phyloP scores from a whole-genome alignment of 345 rosid species.

The Angophora floribunda region DNA sequence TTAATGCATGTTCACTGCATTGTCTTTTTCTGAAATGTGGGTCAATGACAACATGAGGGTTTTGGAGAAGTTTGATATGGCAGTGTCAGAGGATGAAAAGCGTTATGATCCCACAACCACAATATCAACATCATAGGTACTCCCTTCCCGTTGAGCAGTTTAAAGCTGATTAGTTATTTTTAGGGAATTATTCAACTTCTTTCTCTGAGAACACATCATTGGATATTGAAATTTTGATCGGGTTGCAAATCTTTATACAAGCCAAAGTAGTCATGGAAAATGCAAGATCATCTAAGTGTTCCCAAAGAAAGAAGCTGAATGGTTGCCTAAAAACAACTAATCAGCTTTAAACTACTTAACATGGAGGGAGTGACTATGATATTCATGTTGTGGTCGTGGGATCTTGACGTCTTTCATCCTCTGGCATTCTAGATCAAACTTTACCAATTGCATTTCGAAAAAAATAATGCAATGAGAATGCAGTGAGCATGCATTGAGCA shows the following conservation, averaged over 20 bases:
- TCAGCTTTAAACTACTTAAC: rapidly evolving
- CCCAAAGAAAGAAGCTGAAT: background rate
- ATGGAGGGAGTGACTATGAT: background rate
- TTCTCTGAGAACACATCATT: background rate
- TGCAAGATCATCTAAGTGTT: no score
- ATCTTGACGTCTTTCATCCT: background rate
- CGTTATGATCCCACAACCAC: background rate
- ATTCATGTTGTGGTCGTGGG: background rate
- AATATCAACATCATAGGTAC: background rate
- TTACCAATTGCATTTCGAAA: background rate
- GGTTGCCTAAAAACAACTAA: background rate
- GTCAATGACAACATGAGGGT: background rate
- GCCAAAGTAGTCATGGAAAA: background rate
- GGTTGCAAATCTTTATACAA: background rate
- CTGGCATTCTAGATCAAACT: background rate
- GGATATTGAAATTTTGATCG: background rate
- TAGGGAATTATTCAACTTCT: background rate
- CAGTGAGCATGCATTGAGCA: background rate
- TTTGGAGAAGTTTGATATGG: no score
- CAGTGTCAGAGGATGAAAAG: background rate
- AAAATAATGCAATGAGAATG: background rate
- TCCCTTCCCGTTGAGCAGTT: background rate
- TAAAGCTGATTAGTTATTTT: background rate
- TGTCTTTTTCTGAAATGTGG: background rate
- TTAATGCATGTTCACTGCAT: background rate